Percentiles rank a stretch among this genome's conserved stretches.
Evolutionary conservation across 805 yeast species (phyloP).

Genomic region (Schizosaccharomyces osmophilus): DNA sequence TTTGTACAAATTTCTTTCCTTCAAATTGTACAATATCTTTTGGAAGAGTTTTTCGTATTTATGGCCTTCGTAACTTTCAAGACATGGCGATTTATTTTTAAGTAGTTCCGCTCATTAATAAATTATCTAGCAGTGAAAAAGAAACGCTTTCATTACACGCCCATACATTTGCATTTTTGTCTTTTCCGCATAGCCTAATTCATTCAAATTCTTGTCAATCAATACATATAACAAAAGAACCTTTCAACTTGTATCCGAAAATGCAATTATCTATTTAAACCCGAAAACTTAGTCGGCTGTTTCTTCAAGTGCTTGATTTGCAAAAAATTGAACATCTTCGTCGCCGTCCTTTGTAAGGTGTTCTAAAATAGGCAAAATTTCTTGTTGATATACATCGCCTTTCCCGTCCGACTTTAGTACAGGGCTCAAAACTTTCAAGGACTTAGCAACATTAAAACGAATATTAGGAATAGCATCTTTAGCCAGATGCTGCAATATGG

Average conservation of each 20-base stretch:
- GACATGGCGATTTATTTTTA: too few relatives aligned
- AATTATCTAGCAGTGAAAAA: too few relatives aligned
- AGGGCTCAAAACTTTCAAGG: constrained; percentile 38
- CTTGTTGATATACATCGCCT: constrained; percentile 5
- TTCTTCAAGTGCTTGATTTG: constrained; percentile 31
- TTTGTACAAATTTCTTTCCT: too few relatives aligned
- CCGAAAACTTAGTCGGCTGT: neutral
- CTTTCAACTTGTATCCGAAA: neutral
- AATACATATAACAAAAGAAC: neutral
- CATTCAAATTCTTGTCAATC: neutral
- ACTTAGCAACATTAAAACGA: constrained; percentile 81
- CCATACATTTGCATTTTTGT: neutral
- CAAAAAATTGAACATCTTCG: constrained; percentile 72
- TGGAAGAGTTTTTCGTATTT: too few relatives aligned
- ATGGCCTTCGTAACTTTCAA: too few relatives aligned
- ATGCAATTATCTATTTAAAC: neutral
- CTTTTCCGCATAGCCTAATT: too few relatives aligned
- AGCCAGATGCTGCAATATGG: constrained; percentile 49
- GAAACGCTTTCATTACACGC: too few relatives aligned
- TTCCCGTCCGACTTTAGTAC: constrained; percentile 18
- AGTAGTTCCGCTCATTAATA: too few relatives aligned
- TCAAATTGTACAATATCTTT: too few relatives aligned
- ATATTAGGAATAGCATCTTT: constrained; percentile 82
- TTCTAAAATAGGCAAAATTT: constrained; percentile 41
- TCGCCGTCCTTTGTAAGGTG: constrained; percentile 48